Base-by-base conservation (phyloP, 2,329 filamentous ascomycete species). In the Beauveria scarabaeidicola region DNA sequence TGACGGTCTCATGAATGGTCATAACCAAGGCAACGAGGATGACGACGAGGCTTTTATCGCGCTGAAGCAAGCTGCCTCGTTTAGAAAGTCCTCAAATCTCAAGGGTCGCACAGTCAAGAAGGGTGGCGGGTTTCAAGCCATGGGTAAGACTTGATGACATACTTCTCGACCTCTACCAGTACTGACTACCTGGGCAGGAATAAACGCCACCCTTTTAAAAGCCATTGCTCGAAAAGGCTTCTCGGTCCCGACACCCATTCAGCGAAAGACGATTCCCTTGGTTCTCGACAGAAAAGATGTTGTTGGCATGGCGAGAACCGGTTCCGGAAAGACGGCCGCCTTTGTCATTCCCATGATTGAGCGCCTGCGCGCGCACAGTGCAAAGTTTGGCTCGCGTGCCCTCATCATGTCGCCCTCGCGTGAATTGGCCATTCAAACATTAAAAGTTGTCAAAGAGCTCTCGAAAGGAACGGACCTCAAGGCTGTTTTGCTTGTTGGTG, bases 261-360 rank as follows among this genome's bases (percentile, higher is more conserved):
- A 99, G 77, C 85, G 94, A 66, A 97, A 97, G 75, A 90, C 94
- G 2, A 96, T 99, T 52, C 95, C 94, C 4, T 79, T 97, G 59
- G 85, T 99, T 59, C 79, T 97, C 66, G 89, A 95, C 63, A 84
- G 88, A 58, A 90, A 91, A 74, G 94, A 99, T 80, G 90, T 97
- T n/a, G 93, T 99, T 25, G 95, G 92, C 65, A 99, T 99, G 94
- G 94, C 94, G 8, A 83, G 95, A 65, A 99, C 95, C n/a, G 94
- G 94, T 71, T 97, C 92, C 21, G 94, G 94, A 77, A 99, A 99
- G 78, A 99, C 95, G 1, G 94, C 92, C 1, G 94, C 94, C 23
- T 99, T 99, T 73, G 91, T 97, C 27, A 95, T 99, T 64, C 94
- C 94, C 47, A 96, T 99, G 93, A 91, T 99, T 62, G 91, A 99